Conservation (phyloP, 2,329 filamentous ascomycete genomes). For the Daldinia sp. region DNA sequence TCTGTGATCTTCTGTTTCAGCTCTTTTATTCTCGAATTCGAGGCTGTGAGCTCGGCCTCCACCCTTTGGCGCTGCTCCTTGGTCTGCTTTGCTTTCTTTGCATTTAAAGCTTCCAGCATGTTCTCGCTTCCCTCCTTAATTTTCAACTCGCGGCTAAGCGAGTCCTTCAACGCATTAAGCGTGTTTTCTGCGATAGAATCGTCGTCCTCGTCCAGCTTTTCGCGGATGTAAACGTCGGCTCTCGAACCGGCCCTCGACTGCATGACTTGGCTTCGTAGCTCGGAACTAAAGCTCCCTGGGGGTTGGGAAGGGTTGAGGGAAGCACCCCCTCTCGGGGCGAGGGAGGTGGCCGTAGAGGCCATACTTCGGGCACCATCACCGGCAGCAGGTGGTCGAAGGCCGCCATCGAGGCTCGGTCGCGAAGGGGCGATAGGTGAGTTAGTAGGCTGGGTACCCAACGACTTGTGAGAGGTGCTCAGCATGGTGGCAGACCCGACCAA, state of each 20-base stretch:
- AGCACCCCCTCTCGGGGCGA: slow-evolving; percentile 73
- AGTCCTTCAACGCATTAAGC: slow-evolving; percentile 81
- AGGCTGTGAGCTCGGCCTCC: slow-evolving; percentile 90
- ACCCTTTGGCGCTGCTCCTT: slow-evolving; percentile 84
- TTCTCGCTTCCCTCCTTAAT: slow-evolving; percentile 99
- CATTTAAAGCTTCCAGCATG: slow-evolving; percentile 92
- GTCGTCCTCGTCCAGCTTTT: slow-evolving; percentile 74
- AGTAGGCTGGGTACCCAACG: slow-evolving; percentile 59
- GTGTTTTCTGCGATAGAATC: slow-evolving; percentile 73
- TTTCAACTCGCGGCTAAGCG: slow-evolving; percentile 94
- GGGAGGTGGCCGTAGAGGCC: slow-evolving; percentile 69
- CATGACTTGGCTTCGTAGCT: slow-evolving; percentile 79
- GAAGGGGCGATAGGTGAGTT: slow-evolving; percentile 53
- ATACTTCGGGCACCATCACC: slow-evolving; percentile 63
- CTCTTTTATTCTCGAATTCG: slow-evolving; percentile 78
- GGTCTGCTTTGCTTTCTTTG: slow-evolving; percentile 95
- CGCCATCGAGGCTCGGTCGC: slow-evolving; percentile 66
- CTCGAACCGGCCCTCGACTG: slow-evolving; percentile 73
- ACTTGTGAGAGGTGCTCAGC: slow-evolving; percentile 68
- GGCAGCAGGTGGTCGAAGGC: slow-evolving; percentile 60
- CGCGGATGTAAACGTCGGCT: slow-evolving; percentile 63
- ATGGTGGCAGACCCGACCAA: slow-evolving; percentile 56
- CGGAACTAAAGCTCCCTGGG: slow-evolving; percentile 90
- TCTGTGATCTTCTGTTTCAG: slow-evolving; percentile 71
- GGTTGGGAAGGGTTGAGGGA: slow-evolving; percentile 78